These are phyloP conservation scores for Talaromyces verruculosus DNA, from an alignment of 2,329 filamentous ascomycete species.

Conservation along the genomic window DNA sequence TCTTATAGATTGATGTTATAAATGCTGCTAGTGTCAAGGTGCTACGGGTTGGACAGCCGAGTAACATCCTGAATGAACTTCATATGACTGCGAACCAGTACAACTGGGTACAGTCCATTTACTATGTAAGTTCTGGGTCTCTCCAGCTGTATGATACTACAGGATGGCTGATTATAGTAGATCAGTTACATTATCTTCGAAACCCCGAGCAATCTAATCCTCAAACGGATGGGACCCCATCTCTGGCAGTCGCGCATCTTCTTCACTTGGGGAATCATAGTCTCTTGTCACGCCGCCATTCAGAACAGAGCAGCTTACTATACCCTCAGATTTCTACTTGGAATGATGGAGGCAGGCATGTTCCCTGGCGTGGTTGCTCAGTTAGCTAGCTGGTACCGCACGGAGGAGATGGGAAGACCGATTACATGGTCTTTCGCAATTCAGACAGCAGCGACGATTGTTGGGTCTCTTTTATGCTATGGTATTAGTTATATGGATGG, in stretches of 20 bases:
- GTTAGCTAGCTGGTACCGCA: constrained; percentile 47
- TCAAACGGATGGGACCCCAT: constrained; percentile 39
- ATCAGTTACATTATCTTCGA: constrained; percentile 34
- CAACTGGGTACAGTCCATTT: constrained; percentile 44
- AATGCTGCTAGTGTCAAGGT: constrained; percentile 47
- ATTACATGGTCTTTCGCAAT: constrained; percentile 48
- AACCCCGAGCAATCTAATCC: constrained; percentile 41
- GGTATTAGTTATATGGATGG: constrained; percentile 27
- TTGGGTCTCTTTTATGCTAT: constrained; percentile 37
- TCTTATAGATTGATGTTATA: constrained; percentile 35
- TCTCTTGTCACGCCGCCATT: constrained; percentile 40
- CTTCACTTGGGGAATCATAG: constrained; percentile 40
- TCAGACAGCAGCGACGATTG: constrained; percentile 37
- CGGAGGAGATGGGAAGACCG: constrained; percentile 43
- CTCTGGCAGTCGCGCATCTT: constrained; percentile 42
- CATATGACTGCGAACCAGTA: constrained; percentile 45
- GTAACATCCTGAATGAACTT: constrained; percentile 42
- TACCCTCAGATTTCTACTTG: constrained; percentile 40
- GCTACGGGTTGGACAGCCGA: constrained; percentile 41
- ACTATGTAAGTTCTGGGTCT: constrained; percentile 33
- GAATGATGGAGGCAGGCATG: constrained; percentile 43
- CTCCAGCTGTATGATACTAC: neutral
- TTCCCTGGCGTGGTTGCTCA: constrained; percentile 42
- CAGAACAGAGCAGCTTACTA: constrained; percentile 38
- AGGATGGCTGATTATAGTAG: neutral